Evolutionary conservation across 495 filamentous ascomycete genomes (phyloP).

Genomic region (Xylaria palmicola): DNA sequence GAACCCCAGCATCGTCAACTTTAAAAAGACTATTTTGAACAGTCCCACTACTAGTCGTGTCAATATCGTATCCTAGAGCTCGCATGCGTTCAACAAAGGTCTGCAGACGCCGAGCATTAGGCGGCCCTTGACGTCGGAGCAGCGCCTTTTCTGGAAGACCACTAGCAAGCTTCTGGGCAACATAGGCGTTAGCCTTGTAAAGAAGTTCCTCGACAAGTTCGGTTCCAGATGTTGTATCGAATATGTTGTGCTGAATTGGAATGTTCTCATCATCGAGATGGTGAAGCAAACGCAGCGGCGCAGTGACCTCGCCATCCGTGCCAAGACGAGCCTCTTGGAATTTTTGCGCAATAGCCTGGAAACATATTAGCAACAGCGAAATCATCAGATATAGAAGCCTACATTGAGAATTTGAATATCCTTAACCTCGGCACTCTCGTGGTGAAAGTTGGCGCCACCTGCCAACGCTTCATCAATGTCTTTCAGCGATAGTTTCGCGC

Average conservation of each 20-base stretch:
- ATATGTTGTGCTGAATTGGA: slow-evolving; percentile 92
- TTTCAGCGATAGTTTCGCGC: slow-evolving; percentile 76
- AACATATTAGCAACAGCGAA: slow-evolving; percentile 31
- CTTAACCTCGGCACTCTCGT: slow-evolving; percentile 60
- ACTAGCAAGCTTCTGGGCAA: slow-evolving; percentile 77
- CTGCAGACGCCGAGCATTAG: slow-evolving; percentile 83
- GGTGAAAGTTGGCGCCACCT: slow-evolving; percentile 55
- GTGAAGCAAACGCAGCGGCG: slow-evolving; percentile 82
- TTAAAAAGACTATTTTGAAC: slow-evolving; percentile 92
- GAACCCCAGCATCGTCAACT: slow-evolving; percentile 78
- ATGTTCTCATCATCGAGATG: slow-evolving; percentile 99
- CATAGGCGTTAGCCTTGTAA: slow-evolving; percentile 84
- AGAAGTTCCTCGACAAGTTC: slow-evolving; percentile 94
- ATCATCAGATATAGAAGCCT: slow-evolving; percentile 31
- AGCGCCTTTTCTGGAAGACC: slow-evolving; percentile 90
- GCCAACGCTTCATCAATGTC: slow-evolving; percentile 79
- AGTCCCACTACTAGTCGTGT: slow-evolving; percentile 82
- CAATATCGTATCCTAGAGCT: slow-evolving; percentile 82
- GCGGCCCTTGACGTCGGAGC: slow-evolving; percentile 79
- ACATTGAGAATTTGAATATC: slow-evolving; percentile 77
- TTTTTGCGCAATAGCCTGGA: slow-evolving; percentile 71
- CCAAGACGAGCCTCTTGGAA: slow-evolving; percentile 85
- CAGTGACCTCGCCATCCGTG: slow-evolving; percentile 71
- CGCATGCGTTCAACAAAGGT: slow-evolving; percentile 93
- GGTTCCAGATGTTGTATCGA: slow-evolving; percentile 82